Conservation (phyloP, 495 filamentous ascomycete species). For the Trichoderma reesei region DNA sequence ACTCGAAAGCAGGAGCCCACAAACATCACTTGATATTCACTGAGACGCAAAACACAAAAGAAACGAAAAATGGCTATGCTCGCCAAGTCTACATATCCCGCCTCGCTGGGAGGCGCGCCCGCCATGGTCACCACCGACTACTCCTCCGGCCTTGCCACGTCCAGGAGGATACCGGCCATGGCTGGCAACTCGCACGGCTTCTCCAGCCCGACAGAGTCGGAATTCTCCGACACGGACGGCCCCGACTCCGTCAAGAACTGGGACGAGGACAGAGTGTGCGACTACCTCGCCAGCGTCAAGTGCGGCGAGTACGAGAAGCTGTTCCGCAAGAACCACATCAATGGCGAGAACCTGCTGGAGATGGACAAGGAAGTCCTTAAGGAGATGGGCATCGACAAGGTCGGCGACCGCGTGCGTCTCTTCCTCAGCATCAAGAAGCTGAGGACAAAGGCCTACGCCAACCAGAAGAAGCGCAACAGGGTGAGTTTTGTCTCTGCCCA, state of each 20-base stretch:
- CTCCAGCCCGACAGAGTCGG: conserved; percentile 83
- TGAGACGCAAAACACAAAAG: not conserved
- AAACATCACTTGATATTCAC: not conserved
- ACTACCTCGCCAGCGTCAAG: conserved; percentile 83
- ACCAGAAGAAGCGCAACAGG: conserved; percentile 77
- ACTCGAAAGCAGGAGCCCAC: not conserved
- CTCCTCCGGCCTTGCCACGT: conserved; percentile 43
- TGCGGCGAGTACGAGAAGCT: conserved; percentile 87
- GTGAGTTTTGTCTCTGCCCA: conserved; percentile 40
- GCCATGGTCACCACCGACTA: conserved; percentile 43
- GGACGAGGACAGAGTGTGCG: conserved; percentile 84
- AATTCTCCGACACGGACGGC: conserved; percentile 72
- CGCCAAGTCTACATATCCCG: conserved; percentile 69
- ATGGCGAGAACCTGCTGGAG: conserved; percentile 89
- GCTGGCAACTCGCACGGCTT: conserved; percentile 56
- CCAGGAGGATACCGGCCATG: conserved; percentile 44
- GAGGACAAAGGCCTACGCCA: conserved; percentile 71
- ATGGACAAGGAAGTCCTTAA: conserved; percentile 94
- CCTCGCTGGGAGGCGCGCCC: conserved; percentile 47
- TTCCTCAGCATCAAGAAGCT: conserved; percentile 89
- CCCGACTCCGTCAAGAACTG: conserved; percentile 55
- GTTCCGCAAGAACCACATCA: conserved; percentile 91
- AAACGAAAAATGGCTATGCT: conserved; percentile 60
- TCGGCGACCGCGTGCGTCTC: conserved; percentile 93
- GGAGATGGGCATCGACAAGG: conserved; percentile 97